Evolutionary conservation across 805 yeast species (phyloP).

Genomic region (Sugiyamaella marilandica): DNA sequence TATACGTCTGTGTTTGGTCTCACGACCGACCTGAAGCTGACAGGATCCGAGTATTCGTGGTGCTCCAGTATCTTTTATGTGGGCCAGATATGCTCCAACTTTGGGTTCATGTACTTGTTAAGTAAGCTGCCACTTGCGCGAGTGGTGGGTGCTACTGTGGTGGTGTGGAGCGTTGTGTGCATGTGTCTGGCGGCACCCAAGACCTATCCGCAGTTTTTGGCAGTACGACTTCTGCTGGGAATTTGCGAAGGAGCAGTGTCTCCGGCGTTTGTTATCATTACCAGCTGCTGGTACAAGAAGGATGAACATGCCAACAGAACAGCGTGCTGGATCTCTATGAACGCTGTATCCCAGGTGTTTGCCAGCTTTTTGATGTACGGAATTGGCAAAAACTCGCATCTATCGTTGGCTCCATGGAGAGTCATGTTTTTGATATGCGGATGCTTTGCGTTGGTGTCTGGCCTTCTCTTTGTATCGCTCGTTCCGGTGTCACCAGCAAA

Average conservation of each 20-base stretch:
- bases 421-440: conserved; percentile 52
- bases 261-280: conserved; percentile 50
- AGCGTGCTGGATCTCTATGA: conserved; percentile 35
- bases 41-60: conserved; percentile 37
- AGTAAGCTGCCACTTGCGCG: conserved; percentile 56
- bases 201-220: conserved; percentile 40
- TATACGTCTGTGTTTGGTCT: conserved; percentile 10
- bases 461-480: conserved; percentile 12
- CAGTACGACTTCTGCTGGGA: conserved; percentile 46
- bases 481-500: conserved; percentile 47
- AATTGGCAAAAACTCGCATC: conserved; percentile 24
- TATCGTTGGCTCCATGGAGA: conserved; percentile 40
- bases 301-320: conserved; percentile 32
- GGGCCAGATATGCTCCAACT: conserved; percentile 56
- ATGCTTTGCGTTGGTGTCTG: conserved; percentile 41
- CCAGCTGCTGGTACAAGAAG: conserved; percentile 47
- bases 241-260: conserved; percentile 46
- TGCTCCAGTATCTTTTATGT: conserved; percentile 53
- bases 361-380: conserved; percentile 50
- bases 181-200: conserved; percentile 46
- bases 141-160: conserved; percentile 42
- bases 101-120: conserved; percentile 42
- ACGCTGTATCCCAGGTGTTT: conserved; percentile 37
- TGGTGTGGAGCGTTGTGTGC: conserved; percentile 56
- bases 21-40: conserved; percentile 38